These are phyloP conservation scores for Raphanus raphanistrum DNA, from an alignment of 345 rosid species.

Conservation along the genomic window DNA sequence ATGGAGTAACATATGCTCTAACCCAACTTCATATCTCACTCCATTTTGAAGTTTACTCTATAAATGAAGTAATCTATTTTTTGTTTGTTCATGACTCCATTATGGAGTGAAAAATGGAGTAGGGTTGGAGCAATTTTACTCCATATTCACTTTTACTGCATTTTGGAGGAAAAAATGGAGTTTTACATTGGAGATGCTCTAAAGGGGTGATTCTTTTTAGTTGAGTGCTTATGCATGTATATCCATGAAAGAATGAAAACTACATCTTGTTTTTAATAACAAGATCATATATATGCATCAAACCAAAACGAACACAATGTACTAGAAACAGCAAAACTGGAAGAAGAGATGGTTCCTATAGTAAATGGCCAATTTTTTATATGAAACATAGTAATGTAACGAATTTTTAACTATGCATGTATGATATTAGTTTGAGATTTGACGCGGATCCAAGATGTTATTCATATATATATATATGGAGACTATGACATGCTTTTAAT, in stretches of 20 bases:
- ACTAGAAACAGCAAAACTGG: neutral
- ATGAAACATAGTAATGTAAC: neutral
- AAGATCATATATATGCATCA: neutral
- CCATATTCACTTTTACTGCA: too few species aligned
- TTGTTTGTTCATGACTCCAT: too few species aligned
- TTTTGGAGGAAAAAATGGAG: too few species aligned
- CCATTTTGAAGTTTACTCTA: too few species aligned
- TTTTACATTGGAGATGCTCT: too few species aligned
- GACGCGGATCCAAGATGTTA: constrained; percentile 31
- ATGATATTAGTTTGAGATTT: constrained; percentile 20
- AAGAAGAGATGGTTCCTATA: neutral
- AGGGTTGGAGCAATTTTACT: too few species aligned
- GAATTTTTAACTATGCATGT: neutral
- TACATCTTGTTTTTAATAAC: neutral
- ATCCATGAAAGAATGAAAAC: neutral
- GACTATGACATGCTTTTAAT: constrained; percentile 29
- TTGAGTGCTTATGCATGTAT: neutral
- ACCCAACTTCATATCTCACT: too few species aligned
- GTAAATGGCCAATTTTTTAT: neutral
- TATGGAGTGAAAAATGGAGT: too few species aligned
- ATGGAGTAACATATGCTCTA: too few species aligned
- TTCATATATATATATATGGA: constrained; percentile 9
- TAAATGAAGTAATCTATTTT: too few species aligned
- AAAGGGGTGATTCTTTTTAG: neutral
- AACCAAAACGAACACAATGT: neutral